phyloP scores from a whole-genome alignment of 164 flowering plant genomes.

The Buxus sempervirens region DNA sequence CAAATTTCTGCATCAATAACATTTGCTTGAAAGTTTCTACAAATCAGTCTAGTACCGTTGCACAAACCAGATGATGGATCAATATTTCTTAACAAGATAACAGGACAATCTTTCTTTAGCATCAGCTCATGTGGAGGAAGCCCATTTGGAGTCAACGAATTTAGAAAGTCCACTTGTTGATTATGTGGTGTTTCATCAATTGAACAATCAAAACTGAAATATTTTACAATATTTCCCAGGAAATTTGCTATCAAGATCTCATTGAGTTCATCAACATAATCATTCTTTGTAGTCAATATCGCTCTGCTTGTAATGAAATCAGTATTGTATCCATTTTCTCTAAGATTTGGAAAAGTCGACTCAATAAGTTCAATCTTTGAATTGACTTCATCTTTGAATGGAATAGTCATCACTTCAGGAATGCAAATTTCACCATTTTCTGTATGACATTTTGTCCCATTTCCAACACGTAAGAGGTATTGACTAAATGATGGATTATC shows the following conservation, averaged over 20 bases:
- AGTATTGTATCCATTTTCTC: too few species aligned
- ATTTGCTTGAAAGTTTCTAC: background rate
- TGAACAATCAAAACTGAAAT: background rate
- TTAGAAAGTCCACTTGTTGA: background rate
- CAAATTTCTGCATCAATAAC: conserved; percentile 17
- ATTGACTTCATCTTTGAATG: background rate
- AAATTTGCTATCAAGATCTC: too few species aligned
- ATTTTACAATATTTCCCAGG: too few species aligned
- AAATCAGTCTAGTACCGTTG: conserved; percentile 17
- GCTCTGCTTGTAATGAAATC: background rate
- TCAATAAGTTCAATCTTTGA: background rate
- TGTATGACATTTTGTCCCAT: background rate
- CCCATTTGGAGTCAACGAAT: background rate
- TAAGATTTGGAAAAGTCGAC: background rate
- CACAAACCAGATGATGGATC: conserved; percentile 13
- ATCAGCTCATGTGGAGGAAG: conserved; percentile 11
- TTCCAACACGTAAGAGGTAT: conserved; percentile 6
- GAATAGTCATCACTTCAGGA: background rate
- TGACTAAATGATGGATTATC: background rate
- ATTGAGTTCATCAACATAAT: conserved; percentile 5
- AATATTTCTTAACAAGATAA: conserved; percentile 13
- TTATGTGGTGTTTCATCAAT: background rate
- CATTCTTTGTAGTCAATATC: conserved; percentile 6
- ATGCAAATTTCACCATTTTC: background rate
- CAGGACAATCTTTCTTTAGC: conserved; percentile 4